Conservation (phyloP, 805 yeast genomes). For the Saccharomycopsis oosterbeekiorum region DNA sequence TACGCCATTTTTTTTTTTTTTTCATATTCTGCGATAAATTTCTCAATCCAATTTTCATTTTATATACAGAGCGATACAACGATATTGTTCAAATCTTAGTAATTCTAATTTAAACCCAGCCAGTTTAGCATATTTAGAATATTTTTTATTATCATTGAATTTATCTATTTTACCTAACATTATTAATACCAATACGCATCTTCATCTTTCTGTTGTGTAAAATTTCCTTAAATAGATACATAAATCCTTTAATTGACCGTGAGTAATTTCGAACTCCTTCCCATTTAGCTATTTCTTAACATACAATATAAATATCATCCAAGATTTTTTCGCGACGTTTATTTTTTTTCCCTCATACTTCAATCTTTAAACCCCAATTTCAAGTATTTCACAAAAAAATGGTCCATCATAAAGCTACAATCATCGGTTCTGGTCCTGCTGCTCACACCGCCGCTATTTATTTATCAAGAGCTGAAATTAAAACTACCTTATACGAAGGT, state of each 20-base stretch:
- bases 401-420: slow-evolving; percentile 79
- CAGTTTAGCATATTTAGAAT: neutral
- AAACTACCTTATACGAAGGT: slow-evolving; percentile 92
- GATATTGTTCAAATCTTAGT: too few species aligned
- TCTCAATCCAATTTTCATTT: neutral
- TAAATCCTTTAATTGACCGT: neutral
- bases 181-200: neutral
- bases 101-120: neutral
- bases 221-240: too few species aligned
- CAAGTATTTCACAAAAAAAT: slow-evolving; percentile 33
- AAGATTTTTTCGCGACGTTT: neutral
- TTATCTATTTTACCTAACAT: too few species aligned
- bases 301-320: neutral
- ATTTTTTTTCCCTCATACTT: neutral
- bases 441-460: slow-evolving; percentile 99
- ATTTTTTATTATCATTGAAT: too few species aligned
- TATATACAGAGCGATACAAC: too few species aligned
- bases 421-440: slow-evolving; percentile 97
- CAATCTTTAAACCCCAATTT: neutral
- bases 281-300: too few species aligned
- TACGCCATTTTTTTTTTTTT: neutral
- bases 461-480: slow-evolving; percentile 90
- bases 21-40: neutral
- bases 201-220: neutral
- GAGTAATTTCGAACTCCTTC: too few species aligned